phyloP scores from a whole-genome alignment of 2,329 filamentous ascomycete species.

The Paecilomyces formosus region DNA sequence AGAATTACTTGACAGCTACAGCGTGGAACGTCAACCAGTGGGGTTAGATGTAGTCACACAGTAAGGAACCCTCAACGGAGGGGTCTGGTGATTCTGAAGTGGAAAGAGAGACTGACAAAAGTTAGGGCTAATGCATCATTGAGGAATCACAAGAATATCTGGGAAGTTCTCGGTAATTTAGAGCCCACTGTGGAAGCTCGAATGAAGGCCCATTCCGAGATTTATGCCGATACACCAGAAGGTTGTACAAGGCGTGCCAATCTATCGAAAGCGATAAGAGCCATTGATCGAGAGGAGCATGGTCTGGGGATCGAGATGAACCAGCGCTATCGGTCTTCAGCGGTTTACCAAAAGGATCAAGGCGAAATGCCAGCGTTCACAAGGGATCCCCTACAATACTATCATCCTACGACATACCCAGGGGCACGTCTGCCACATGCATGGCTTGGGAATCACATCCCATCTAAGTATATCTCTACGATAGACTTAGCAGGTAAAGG shows the following conservation, averaged over 20 bases:
- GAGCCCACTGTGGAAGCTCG: too few relatives aligned
- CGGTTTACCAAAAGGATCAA: constrained; percentile 42
- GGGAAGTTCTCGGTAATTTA: too few relatives aligned
- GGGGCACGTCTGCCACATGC: constrained; percentile 55
- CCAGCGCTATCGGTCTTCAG: constrained; percentile 45
- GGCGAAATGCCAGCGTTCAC: constrained; percentile 12
- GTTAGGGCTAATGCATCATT: constrained; percentile 9
- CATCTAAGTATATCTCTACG: constrained; percentile 45
- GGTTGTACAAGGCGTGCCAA: too few relatives aligned
- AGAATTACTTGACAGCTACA: constrained; percentile 38
- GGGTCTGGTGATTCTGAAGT: constrained; percentile 45
- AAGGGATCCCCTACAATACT: constrained; percentile 36
- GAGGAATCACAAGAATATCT: too few relatives aligned
- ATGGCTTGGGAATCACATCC: constrained; percentile 49
- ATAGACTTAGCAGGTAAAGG: constrained; percentile 55
- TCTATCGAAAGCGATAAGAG: too few relatives aligned
- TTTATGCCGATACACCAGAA: too few relatives aligned
- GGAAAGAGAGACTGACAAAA: constrained; percentile 41
- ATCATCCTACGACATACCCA: constrained; percentile 48
- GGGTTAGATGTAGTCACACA: constrained; percentile 43
- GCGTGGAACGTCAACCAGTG: constrained; percentile 43
- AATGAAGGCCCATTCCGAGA: too few relatives aligned
- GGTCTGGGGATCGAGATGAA: constrained; percentile 45
- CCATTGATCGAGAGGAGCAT: too few relatives aligned
- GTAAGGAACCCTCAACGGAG: constrained; percentile 41